Evolutionary conservation across 805 yeast genomes (phyloP).

Genomic region (Wickerhamomyces bisporus): DNA sequence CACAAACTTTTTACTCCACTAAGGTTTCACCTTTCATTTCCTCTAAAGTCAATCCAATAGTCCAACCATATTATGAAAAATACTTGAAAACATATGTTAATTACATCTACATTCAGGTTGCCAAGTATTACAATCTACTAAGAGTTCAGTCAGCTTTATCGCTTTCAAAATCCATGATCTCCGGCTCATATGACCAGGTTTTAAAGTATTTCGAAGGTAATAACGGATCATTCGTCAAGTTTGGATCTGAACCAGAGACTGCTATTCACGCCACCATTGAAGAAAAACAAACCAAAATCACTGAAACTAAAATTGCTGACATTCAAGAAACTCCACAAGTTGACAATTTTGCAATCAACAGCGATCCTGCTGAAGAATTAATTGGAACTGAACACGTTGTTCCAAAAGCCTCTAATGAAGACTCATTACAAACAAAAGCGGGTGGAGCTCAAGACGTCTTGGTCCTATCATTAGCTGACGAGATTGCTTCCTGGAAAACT

Average conservation of each 20-base stretch:
- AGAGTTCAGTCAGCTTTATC: conserved; percentile 16
- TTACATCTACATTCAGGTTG: neutral
- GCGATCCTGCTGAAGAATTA: conserved; percentile 6
- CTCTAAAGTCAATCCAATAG: neutral
- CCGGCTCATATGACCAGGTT: conserved; percentile 15
- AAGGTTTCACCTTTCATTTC: conserved; percentile 5
- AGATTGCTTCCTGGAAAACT: conserved; percentile 30
- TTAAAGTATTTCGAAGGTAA: conserved; percentile 9
- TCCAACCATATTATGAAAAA: conserved; percentile 4
- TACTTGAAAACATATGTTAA: conserved; percentile 9
- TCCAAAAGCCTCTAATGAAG: neutral
- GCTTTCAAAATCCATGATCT: conserved; percentile 11
- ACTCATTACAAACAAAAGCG: conserved; percentile 11
- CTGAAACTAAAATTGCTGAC: neutral
- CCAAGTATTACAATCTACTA: conserved; percentile 13
- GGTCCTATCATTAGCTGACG: conserved; percentile 25
- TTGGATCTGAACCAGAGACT: conserved; percentile 1
- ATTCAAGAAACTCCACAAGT: conserved; percentile 5
- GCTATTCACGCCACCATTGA: neutral
- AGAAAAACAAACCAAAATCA: neutral
- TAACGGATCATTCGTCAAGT: too few relatives aligned
- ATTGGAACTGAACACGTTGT: conserved; percentile 5
- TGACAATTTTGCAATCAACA: conserved; percentile 8
- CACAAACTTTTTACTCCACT: conserved; percentile 3
- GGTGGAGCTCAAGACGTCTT: conserved; percentile 9